Percentiles rank a stretch among this genome's conserved stretches.
Evolutionary conservation across 1,284 basidiomycete species (phyloP).

Genomic region (Malassezia sympodialis): DNA sequence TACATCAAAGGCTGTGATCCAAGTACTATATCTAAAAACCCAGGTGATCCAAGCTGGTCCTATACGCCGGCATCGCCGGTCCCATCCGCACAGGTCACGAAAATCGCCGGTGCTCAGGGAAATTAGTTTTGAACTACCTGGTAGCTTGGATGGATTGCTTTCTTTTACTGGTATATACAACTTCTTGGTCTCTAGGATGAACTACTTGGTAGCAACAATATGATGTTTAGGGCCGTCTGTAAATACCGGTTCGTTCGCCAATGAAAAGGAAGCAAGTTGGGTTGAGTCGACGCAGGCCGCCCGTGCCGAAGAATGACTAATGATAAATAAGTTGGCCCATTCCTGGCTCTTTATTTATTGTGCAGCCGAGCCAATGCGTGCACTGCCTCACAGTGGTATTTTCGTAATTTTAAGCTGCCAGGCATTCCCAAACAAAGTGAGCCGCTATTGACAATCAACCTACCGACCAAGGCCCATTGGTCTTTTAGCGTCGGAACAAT

Average conservation of each 20-base stretch:
- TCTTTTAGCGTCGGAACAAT: not conserved
- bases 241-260: too few relatives aligned
- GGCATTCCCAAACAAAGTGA: not conserved
- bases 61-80: not conserved
- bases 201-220: too few relatives aligned
- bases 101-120: not conserved
- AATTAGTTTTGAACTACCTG: not conserved
- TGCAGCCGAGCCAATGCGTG: not conserved
- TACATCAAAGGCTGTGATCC: constrained; percentile 7
- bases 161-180: not conserved
- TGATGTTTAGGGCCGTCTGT: too few relatives aligned
- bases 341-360: not conserved
- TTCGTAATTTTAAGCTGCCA: not conserved
- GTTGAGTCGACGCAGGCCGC: not conserved
- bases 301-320: not conserved
- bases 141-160: not conserved
- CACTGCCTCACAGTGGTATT: not conserved
- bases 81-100: not conserved
- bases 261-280: too few relatives aligned
- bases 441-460: not conserved
- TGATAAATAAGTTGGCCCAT: not conserved
- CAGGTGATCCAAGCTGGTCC: not conserved
- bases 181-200: too few relatives aligned
- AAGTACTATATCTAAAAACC: not conserved
- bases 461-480: not conserved